Conservation (phyloP, 2,329 filamentous ascomycete genomes). For the Cordyceps cicadae region DNA sequence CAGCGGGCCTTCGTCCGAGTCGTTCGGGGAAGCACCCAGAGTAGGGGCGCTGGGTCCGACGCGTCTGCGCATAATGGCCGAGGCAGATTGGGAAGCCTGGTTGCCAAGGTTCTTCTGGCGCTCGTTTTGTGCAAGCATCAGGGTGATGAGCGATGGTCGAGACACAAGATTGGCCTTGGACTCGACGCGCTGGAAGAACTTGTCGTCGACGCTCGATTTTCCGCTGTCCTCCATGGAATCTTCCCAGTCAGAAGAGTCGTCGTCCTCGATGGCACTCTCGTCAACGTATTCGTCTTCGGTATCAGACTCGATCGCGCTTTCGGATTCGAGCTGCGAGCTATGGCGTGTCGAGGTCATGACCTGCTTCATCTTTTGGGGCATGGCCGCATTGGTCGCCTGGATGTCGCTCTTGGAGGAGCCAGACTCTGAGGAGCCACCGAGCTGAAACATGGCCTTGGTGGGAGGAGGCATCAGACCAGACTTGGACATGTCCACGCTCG, state of each 20-base stretch:
- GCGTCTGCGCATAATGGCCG: slow-evolving; percentile 60
- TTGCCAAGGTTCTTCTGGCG: slow-evolving; percentile 62
- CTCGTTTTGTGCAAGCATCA: slow-evolving; percentile 73
- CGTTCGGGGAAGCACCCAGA: slow-evolving; percentile 44
- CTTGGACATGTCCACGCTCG: slow-evolving; percentile 38
- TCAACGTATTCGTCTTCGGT: slow-evolving; percentile 63
- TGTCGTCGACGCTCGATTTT: slow-evolving; percentile 74
- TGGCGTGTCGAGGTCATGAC: slow-evolving; percentile 63
- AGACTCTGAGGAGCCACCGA: slow-evolving; percentile 59
- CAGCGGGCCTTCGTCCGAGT: slow-evolving; percentile 53
- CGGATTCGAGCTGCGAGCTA: slow-evolving; percentile 54
- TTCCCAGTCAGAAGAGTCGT: slow-evolving; percentile 54
- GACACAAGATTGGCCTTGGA: slow-evolving; percentile 79
- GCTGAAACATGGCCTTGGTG: slow-evolving; percentile 40
- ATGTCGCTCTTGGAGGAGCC: slow-evolving; percentile 58
- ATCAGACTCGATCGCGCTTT: slow-evolving; percentile 48
- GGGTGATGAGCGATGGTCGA: slow-evolving; percentile 78
- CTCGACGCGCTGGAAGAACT: slow-evolving; percentile 83
- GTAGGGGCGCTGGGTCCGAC: slow-evolving; percentile 36
- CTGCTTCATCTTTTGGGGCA: slow-evolving; percentile 57
- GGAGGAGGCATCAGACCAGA: slow-evolving; percentile 22
- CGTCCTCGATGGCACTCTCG: slow-evolving; percentile 74
- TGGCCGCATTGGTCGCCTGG: slow-evolving; percentile 34
- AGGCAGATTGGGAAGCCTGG: slow-evolving; percentile 56
- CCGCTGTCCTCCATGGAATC: slow-evolving; percentile 71